Percentiles rank a stretch among this genome's conserved stretches.
Conservation (phyloP, 164 flowering plant genomes). For the Amborella trichopoda region DNA sequence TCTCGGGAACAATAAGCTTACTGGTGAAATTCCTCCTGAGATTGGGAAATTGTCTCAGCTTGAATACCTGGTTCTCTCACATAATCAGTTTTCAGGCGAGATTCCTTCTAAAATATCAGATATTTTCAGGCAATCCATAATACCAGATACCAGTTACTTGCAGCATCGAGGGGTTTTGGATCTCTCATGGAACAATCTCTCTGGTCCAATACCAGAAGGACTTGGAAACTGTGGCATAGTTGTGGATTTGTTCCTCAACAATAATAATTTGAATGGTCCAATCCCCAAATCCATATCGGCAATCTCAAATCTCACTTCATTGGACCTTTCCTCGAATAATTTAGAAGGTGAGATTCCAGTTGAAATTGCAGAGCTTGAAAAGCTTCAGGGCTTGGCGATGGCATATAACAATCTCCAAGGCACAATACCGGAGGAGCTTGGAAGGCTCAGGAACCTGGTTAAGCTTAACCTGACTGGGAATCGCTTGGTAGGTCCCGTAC, state of each 20-base stretch:
- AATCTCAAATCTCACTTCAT: slow-evolving; percentile 40
- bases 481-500: slow-evolving; percentile 46
- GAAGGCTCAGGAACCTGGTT: slow-evolving; percentile 35
- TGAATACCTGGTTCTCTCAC: slow-evolving; percentile 65
- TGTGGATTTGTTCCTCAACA: slow-evolving; percentile 43
- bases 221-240: slow-evolving; percentile 46
- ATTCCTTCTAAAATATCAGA: slow-evolving; percentile 39
- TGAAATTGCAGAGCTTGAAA: slow-evolving; percentile 28
- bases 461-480: slow-evolving; percentile 65
- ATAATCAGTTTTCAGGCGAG: slow-evolving; percentile 43
- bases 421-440: slow-evolving; percentile 39
- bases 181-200: slow-evolving; percentile 48
- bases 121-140: slow-evolving; percentile 37
- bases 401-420: slow-evolving; percentile 52
- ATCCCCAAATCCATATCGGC: slow-evolving; percentile 49
- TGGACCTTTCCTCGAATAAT: slow-evolving; percentile 53
- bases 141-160: slow-evolving; percentile 55
- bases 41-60: slow-evolving; percentile 30
- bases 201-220: slow-evolving; percentile 59
- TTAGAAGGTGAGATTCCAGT: slow-evolving; percentile 40
- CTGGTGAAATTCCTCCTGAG: slow-evolving; percentile 16
- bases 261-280: slow-evolving; percentile 51
- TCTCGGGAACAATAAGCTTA: slow-evolving; percentile 41
- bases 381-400: slow-evolving; percentile 57
- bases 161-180: slow-evolving; percentile 75